Percentiles rank a stretch among this genome's conserved stretches.
Conservation (phyloP, 306 rosid species). For the Vigna hirtella region DNA sequence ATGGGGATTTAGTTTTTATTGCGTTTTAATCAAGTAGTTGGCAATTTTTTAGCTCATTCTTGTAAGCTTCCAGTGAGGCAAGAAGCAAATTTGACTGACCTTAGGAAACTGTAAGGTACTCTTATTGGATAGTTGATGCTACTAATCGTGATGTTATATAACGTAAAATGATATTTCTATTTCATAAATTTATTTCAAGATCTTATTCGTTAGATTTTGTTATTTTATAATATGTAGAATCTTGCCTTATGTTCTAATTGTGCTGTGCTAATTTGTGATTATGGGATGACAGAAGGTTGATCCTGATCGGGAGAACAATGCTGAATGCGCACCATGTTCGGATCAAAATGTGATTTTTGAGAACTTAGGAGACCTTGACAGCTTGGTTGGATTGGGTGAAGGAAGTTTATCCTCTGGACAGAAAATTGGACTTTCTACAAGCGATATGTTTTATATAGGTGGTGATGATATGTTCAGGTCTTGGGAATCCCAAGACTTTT, state of each 20-base stretch:
- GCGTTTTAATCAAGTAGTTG: not conserved
- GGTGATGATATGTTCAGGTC: not conserved
- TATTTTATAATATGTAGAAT: conserved; percentile 15
- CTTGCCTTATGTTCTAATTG: conserved; percentile 1
- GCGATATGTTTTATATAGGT: conserved; percentile 30
- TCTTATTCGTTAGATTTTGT: not conserved
- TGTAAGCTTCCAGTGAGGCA: conserved; percentile 1
- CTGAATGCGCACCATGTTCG: not conserved
- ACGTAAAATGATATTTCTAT: not conserved
- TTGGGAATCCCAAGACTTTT: conserved; percentile 23
- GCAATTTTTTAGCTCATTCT: not conserved
- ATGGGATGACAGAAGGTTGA: conserved; percentile 40
- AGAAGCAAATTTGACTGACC: not conserved
- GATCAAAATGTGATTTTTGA: conserved; percentile 42
- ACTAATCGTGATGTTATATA: conserved; percentile 12
- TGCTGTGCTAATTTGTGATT: conserved; percentile 41
- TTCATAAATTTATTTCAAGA: not conserved
- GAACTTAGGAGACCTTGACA: conserved; percentile 51
- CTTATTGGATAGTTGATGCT: conserved; percentile 17
- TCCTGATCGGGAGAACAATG: conserved; percentile 21
- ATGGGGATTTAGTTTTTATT: conserved; percentile 5
- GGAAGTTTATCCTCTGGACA: conserved; percentile 34
- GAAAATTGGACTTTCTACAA: conserved; percentile 1
- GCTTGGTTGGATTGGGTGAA: conserved; percentile 35
- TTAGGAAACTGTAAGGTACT: not conserved